A percentile compares a stretch with the other conserved stretches of the same genome.
Evolutionary conservation across 345 rosid genomes (phyloP).

Genomic region (Microthlaspi erraticum): DNA sequence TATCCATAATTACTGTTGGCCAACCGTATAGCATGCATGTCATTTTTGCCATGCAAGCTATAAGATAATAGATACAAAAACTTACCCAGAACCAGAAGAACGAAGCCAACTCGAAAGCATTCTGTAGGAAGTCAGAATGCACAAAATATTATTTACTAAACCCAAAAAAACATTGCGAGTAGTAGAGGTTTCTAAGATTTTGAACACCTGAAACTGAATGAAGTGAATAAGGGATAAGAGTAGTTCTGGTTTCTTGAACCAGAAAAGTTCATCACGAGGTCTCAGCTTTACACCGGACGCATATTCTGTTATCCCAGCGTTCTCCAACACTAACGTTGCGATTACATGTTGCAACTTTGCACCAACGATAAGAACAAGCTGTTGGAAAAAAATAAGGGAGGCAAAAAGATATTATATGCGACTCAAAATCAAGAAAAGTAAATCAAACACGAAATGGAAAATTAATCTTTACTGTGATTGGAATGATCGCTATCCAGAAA

Average conservation of each 20-base stretch:
- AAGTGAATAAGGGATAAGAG: slow-evolving; percentile 83
- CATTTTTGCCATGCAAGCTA: background rate
- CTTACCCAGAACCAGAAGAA: slow-evolving; percentile 98
- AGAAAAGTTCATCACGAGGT: slow-evolving; percentile 94
- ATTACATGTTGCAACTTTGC: slow-evolving; percentile 89
- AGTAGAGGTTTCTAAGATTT: background rate
- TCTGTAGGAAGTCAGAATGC: slow-evolving; percentile 55
- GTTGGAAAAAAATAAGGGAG: background rate
- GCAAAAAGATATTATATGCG: slow-evolving; percentile 4
- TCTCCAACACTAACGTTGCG: slow-evolving; percentile 82
- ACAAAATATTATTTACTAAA: slow-evolving; percentile 28
- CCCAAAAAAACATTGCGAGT: background rate
- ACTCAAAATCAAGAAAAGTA: background rate
- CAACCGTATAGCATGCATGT: background rate
- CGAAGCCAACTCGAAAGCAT: slow-evolving; percentile 92
- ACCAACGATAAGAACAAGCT: slow-evolving; percentile 72
- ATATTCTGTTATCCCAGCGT: slow-evolving; percentile 62
- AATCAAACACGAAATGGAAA: background rate
- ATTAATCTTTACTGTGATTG: slow-evolving; percentile 64
- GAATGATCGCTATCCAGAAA: slow-evolving; percentile 94
- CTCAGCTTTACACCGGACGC: slow-evolving; percentile 56
- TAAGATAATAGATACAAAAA: background rate
- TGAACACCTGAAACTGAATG: slow-evolving; percentile 82
- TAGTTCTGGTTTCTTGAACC: slow-evolving; percentile 92
- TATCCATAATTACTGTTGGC: too few relatives aligned